Conservation (phyloP, 495 filamentous ascomycete species). For the Aspergillus diversus region DNA sequence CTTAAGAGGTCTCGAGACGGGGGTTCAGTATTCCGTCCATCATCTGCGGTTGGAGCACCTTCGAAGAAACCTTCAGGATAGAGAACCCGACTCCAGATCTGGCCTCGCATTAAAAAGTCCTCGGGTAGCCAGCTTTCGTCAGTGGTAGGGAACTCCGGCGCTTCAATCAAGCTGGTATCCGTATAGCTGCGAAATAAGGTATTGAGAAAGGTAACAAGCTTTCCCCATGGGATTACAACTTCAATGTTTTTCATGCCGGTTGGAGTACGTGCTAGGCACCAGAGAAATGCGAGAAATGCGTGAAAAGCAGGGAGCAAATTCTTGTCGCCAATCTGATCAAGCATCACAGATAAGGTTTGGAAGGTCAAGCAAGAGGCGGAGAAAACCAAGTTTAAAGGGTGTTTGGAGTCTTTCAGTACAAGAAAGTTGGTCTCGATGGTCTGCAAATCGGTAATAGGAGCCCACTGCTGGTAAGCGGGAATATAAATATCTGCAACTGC, state of each 20-base stretch:
- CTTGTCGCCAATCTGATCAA: constrained; percentile 62
- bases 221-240: constrained; percentile 67
- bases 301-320: constrained; percentile 72
- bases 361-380: constrained; percentile 50
- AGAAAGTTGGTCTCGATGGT: constrained; percentile 22
- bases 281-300: constrained; percentile 69
- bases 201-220: constrained; percentile 68
- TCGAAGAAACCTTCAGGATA: constrained; percentile 74
- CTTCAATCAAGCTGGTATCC: constrained; percentile 51
- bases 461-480: constrained; percentile 27
- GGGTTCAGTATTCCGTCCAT: constrained; percentile 73
- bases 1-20: constrained; percentile 66
- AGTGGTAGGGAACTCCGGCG: constrained; percentile 53
- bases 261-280: constrained; percentile 56
- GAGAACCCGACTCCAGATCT: constrained; percentile 70
- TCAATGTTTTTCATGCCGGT: constrained; percentile 57
- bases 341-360: constrained; percentile 53
- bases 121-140: constrained; percentile 76
- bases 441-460: constrained; percentile 14
- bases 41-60: constrained; percentile 70
- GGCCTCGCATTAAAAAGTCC: constrained; percentile 79
- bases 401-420: neutral
- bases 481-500: constrained; percentile 32
- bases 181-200: constrained; percentile 52
- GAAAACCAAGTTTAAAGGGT: constrained; percentile 28